Base-by-base conservation (phyloP, 2,329 filamentous ascomycete genomes). In the Seiridium unicorne region DNA sequence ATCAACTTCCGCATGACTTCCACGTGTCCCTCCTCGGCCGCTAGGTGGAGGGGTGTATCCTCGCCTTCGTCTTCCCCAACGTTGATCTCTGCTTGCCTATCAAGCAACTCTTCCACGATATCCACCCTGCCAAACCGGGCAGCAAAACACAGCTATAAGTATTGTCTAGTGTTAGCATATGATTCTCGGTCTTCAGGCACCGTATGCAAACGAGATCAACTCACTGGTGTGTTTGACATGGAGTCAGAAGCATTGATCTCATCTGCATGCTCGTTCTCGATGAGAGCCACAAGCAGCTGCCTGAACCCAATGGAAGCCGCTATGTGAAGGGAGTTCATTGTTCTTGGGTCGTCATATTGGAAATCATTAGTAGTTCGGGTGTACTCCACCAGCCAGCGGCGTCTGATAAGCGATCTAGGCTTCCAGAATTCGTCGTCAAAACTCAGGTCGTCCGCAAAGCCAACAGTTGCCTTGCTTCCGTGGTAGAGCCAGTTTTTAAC, bases 401-500 rank as follows among this genome's bases (percentile, higher is more conserved):
- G 70, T 6, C 77, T 69, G 8, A 77, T 70, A 1, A 63, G 59
- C 0, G 77, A 78, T 11, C 70, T 69, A 0, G 61, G 63, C 36
- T 70, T 69, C 77, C 77, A 79, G 57, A 79, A 79, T 8, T 74
- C 70, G 5, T 70, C 58, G 44, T 78, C 76, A 6, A 68, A 51
- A 57, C 74, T 76, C 2, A 79, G 63, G 8, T 72, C 72, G 40
- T 79, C 76, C 0, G 76, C 75, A n/a, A 79, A 75, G 54, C 78
- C 76, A 3, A 67, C 61, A 0, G 77, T 79, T 18, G 77, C 76
- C 54, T 76, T 76, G 47, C 74, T 74, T 2, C 74, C 77, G 55
- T 79, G 77, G 5, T 72, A 67, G 3, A 79, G 66, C 77, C 77
- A 79, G 42, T 79, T 63, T 53, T 76, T 77, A 4, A 78, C 70